These are phyloP conservation scores for Ligustrum vulgare DNA, from an alignment of 257 asterid genomes.

Conservation along the genomic window DNA sequence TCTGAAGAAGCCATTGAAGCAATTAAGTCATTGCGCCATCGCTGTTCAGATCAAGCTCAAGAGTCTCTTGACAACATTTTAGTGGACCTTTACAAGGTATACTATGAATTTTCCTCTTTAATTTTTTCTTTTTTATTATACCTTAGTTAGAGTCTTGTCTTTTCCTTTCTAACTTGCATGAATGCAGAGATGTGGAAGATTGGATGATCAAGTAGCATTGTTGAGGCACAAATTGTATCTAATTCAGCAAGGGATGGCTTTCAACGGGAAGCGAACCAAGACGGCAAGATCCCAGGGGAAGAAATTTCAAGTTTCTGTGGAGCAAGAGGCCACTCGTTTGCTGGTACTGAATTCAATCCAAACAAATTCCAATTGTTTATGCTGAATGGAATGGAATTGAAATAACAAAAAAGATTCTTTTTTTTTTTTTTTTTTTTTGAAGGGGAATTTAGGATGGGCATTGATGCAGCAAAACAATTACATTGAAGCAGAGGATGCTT, in stretches of 20 bases:
- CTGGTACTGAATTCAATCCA: slow-evolving; percentile 49
- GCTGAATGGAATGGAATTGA: not conserved
- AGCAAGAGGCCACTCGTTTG: slow-evolving; percentile 91
- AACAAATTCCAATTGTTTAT: not conserved
- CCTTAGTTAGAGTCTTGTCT: too few species aligned
- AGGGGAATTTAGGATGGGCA: slow-evolving; percentile 99
- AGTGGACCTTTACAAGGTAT: slow-evolving; percentile 85
- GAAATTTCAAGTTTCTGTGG: slow-evolving; percentile 96
- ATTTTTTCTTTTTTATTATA: too few species aligned
- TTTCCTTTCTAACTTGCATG: not conserved
- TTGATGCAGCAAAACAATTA: slow-evolving; percentile 93
- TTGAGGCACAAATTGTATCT: slow-evolving; percentile 68
- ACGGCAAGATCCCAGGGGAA: slow-evolving; percentile 97
- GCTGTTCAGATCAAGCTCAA: slow-evolving; percentile 96
- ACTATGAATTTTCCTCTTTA: not conserved
- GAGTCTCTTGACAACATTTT: slow-evolving; percentile 94
- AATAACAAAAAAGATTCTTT: not conserved
- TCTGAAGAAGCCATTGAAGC: slow-evolving; percentile 98
- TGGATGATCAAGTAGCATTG: slow-evolving; percentile 77
- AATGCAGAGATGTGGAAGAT: slow-evolving; percentile 88
- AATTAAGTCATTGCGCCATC: slow-evolving; percentile 68
- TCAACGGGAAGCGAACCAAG: slow-evolving; percentile 90
- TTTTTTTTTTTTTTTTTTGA: not conserved
- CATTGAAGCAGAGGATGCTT: slow-evolving; percentile 86
- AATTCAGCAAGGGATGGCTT: slow-evolving; percentile 94